Evolutionary conservation across 441 rosid species (phyloP).

Genomic region (Bruguiera hainesii): DNA sequence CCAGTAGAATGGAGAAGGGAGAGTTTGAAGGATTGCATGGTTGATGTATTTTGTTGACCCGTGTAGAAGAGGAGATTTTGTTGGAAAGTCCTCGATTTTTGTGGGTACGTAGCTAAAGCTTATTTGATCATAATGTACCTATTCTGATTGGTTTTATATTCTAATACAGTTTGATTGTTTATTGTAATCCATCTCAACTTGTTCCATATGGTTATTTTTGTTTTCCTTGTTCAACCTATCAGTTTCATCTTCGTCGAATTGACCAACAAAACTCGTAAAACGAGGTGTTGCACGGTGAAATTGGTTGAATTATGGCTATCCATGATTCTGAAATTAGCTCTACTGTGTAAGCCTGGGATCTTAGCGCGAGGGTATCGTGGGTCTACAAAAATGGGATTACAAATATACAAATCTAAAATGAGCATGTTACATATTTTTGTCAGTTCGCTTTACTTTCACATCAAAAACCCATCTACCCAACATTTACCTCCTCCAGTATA

Average conservation of each 20-base stretch:
- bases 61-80: constrained; percentile 15
- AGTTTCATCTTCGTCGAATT: too few relatives aligned
- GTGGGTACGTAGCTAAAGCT: constrained; percentile 1
- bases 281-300: too few relatives aligned
- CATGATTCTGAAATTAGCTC: too few relatives aligned
- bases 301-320: too few relatives aligned
- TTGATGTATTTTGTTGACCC: constrained; percentile 21
- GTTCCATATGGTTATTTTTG: background rate
- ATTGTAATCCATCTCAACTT: background rate
- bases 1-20: background rate
- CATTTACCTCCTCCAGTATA: background rate
- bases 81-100: constrained; percentile 11
- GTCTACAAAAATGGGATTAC: too few relatives aligned
- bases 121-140: background rate
- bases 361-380: too few relatives aligned
- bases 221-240: background rate
- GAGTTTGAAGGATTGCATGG: constrained; percentile 10
- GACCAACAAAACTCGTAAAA: too few relatives aligned
- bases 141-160: constrained; percentile 13
- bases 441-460: too few relatives aligned
- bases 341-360: too few relatives aligned
- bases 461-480: too few relatives aligned
- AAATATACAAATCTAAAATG: too few relatives aligned
- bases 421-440: too few relatives aligned
- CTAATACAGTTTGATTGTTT: constrained; percentile 11